A percentile compares a stretch with the other conserved stretches of the same genome.
phyloP scores from a whole-genome alignment of 192 early-diverging fungal genomes.

The Coemansia sp. region DNA sequence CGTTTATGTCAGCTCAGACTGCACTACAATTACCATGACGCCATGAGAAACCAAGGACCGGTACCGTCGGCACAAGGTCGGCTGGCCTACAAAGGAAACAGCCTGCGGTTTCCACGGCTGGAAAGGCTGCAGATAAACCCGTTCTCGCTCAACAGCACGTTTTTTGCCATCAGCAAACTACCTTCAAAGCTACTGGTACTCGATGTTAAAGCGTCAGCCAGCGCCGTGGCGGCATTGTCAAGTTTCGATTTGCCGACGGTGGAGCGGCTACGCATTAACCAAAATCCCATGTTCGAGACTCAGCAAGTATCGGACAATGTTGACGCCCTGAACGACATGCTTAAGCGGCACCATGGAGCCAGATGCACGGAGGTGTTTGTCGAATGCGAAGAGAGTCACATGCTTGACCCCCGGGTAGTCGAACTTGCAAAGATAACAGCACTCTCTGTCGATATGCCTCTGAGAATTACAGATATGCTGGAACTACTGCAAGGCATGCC shows the following conservation, averaged over 20 bases:
- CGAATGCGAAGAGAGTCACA: not conserved
- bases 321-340: not conserved
- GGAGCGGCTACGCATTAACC: not conserved
- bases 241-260: not conserved
- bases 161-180: not conserved
- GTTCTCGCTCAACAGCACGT: not conserved
- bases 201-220: not conserved
- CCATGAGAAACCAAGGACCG: not conserved
- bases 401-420: not conserved
- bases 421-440: not conserved
- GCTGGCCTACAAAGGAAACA: not conserved
- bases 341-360: not conserved
- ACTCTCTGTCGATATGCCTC: not conserved
- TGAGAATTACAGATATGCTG: not conserved
- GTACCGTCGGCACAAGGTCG: not conserved
- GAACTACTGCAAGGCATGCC: not conserved
- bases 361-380: not conserved
- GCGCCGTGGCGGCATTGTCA: not conserved
- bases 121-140: not conserved
- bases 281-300: not conserved
- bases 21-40: not conserved
- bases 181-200: not conserved
- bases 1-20: not conserved
- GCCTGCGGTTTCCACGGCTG: not conserved
- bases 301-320: not conserved